Evolutionary conservation across 805 yeast genomes (phyloP), one percentile per base, ranked within the genome.

Genomic region (Zygoascus flipseniorum): DNA sequence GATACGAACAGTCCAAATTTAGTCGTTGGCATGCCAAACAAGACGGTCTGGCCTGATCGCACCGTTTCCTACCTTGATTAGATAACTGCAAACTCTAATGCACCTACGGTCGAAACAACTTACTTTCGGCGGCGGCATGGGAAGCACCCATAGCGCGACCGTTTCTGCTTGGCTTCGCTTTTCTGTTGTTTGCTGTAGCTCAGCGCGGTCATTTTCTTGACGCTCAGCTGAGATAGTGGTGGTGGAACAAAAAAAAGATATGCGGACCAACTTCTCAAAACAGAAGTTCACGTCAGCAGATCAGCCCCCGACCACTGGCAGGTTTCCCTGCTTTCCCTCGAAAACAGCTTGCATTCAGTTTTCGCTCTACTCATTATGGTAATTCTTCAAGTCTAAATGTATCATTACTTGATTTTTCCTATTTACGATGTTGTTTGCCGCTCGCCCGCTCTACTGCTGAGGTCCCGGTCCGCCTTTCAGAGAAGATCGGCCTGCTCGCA

Each of bases 401-500:
- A 35, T 35, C 39, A 35, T 35, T 35, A 35, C 26, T 14, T 44
- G 9, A 23, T 16, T 16, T 44, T 31, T 28, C 23, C n/a, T 43
- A 20, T 31, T 45, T 31, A 14, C 26, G 16, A 35, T 35, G 39
- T n/a, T 10, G 16, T 5, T 35, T 5, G 16, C 16, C 39, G 16
- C 16, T 35, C 4, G 16, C 16, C 2, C 16, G 35, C 39, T 28
- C 45, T 31, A 43, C 49, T 43, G 31, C 43, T 31, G 44, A 45
- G 48, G 52, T 3, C 28, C 28, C 41, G 20, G 50, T 45, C 56
- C 51, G 50, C 82, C 82, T 71, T 90, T 89, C 73, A 89, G 76
- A 10, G 96, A 86, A 13, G 96, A 88, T 62, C 95, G 81, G 48
- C 99, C 99, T 1, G 99, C 99, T 73, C 92, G 89, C 65, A 93